Evolutionary conservation across 306 rosid genomes (phyloP).

Genomic region (Oemleria cerasiformis): DNA sequence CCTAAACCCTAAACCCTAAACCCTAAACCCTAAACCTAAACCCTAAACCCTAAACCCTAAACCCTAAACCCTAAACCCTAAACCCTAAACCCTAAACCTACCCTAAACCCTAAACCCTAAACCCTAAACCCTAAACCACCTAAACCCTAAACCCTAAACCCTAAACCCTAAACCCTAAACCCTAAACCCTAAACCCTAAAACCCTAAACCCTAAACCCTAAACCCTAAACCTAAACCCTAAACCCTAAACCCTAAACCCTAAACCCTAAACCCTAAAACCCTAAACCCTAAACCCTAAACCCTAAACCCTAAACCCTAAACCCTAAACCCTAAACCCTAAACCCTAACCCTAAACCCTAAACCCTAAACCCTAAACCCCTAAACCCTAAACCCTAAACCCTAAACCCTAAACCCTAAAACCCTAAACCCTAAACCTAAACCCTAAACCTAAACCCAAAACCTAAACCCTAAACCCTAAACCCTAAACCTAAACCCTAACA

Average conservation of each 20-base stretch:
- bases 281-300: neutral
- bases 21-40: constrained; percentile 3
- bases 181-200: constrained; percentile 8
- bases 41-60: constrained; percentile 4
- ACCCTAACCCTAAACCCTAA: neutral
- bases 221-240: constrained; percentile 21
- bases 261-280: constrained; percentile 17
- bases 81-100: constrained; percentile 5
- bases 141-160: constrained; percentile 5
- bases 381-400: neutral
- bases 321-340: neutral
- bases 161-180: constrained; percentile 2
- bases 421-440: neutral
- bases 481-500: neutral
- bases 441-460: neutral
- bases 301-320: neutral
- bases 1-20: neutral
- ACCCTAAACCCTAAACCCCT: neutral
- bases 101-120: constrained; percentile 15
- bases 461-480: neutral
- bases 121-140: constrained; percentile 24
- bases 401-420: neutral
- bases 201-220: constrained; percentile 24
- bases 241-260: constrained; percentile 22
- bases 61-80: neutral